Evolutionary conservation across 192 early-diverging fungal genomes (phyloP).

Genomic region (Podila clonocystis): DNA sequence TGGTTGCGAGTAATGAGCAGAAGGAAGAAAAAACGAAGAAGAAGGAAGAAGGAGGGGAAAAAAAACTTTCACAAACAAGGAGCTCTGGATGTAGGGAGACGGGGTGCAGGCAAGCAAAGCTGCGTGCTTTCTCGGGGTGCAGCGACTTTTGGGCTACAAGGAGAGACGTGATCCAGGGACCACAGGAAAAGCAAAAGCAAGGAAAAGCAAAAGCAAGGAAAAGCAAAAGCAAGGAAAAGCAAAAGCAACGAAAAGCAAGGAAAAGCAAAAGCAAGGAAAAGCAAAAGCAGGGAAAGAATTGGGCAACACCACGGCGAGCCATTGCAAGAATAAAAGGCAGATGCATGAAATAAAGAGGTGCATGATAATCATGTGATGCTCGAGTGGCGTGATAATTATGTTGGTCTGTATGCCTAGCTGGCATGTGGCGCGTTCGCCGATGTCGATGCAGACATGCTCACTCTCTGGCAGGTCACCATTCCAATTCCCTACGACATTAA

Average conservation of each 20-base stretch:
- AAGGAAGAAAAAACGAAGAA: no score
- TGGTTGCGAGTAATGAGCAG: no score
- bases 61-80: no score
- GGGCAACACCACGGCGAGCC: neutral
- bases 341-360: neutral
- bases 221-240: neutral
- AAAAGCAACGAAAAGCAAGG: neutral
- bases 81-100: no score
- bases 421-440: neutral
- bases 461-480: slow-evolving; percentile 14
- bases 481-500: neutral
- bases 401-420: no score
- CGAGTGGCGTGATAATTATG: no score
- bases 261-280: neutral
- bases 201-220: neutral
- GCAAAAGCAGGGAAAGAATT: neutral
- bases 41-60: no score
- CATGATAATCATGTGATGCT: no score
- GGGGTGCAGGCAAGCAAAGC: no score
- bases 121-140: no score
- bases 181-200: neutral
- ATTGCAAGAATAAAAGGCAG: neutral
- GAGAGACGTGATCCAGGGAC: no score
- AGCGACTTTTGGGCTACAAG: no score
- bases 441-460: slow-evolving; percentile 10